These are phyloP conservation scores for Trypanosomatidae sp. DNA, from an alignment of 208 protist species.

Conservation along the genomic window DNA sequence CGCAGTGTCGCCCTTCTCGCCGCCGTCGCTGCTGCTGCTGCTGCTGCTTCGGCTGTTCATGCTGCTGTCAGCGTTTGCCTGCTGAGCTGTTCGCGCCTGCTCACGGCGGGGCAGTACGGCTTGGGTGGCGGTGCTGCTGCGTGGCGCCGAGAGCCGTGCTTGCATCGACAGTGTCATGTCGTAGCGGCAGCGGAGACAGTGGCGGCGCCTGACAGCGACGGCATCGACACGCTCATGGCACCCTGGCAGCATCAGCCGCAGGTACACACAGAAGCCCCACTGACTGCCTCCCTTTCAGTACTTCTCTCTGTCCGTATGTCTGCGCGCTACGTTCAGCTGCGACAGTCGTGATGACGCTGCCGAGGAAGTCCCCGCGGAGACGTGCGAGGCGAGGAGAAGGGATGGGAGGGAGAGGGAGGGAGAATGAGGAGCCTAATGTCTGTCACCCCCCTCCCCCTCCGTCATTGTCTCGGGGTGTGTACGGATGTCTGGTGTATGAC, in stretches of 20 bases:
- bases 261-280: background rate
- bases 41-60: background rate
- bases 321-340: background rate
- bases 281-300: background rate
- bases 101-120: background rate
- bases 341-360: background rate
- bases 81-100: conserved; percentile 7
- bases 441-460: background rate
- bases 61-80: background rate
- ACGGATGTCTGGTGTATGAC: background rate
- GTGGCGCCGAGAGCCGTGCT: background rate
- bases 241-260: background rate
- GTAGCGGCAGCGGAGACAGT: conserved; percentile 14
- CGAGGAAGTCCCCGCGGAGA: background rate
- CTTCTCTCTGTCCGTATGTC: background rate
- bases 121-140: background rate
- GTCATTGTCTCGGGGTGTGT: background rate
- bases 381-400: background rate
- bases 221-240: background rate
- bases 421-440: background rate
- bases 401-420: background rate
- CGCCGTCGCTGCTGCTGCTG: background rate
- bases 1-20: background rate
- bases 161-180: conserved; percentile 13
- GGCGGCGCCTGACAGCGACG: conserved; percentile 2